Base-by-base conservation (phyloP, 2,329 filamentous ascomycete species). In the Acarospora socialis region DNA sequence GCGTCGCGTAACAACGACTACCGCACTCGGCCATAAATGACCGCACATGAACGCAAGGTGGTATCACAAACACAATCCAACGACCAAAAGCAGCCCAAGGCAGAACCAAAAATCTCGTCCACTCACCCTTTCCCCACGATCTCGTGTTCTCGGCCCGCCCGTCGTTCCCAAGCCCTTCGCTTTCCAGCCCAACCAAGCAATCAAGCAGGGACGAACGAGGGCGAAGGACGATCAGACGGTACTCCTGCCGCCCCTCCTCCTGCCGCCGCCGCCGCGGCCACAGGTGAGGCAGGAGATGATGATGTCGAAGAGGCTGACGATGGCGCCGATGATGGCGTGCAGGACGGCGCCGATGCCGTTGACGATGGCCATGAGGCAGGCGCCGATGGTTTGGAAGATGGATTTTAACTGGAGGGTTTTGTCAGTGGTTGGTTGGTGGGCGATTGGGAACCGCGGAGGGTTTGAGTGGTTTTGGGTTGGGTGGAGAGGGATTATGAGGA, bases 321-420 rank as follows among this genome's bases (percentile, higher is more conserved):
- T 56, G 47, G 71, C 78, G 52, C 65, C 65, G 54, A 82, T 68
- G 50, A 82, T 76, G 46, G 73, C 72, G 41, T 65, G 67, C 32
- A 77, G 59, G 55, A 81, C 69, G 42, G 57, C 52, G 33, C 70
- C 77, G 46, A 82, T 72, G 46, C 68, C 75, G 43, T 70, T 68
- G 44, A 82, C 66, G 46, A 82, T 65, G 47, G 70, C 69, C 66
- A 77, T 81, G 39, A 81, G 64, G 50, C 66, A 67, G 42, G 60
- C 60, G 33, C 77, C 77, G 53, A 81, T 75, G 45, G 75, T 68
- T 28, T 50, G 66, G 56, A 78, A 66, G 52, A 70, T 53, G 48
- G 60, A 60, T 48, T 63, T 45, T 51, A 80, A 64, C 73, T 78
- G 43, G 37, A 23, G 21, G 18, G 16, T 25, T 46, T 33, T 43